Base-by-base conservation (phyloP, 257 asterid genomes). In the Haberlea rhodopensis region DNA sequence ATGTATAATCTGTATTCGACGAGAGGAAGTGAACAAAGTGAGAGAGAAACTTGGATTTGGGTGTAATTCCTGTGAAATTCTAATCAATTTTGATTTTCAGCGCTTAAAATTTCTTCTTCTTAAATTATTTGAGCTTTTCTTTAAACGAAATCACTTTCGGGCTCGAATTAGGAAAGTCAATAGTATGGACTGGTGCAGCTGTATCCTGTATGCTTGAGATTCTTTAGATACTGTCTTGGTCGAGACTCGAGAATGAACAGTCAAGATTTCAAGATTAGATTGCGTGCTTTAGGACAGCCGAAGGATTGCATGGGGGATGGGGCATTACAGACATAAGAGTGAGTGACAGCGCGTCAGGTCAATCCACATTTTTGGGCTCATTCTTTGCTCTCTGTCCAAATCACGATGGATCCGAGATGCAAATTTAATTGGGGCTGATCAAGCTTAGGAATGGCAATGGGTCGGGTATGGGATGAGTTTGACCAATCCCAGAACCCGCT, bases 71-170 rank as follows among this genome's bases (percentile, higher is more conserved):
- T 5, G 78, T 24, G 73, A 13, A 65, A 43, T 15, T 58, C 45
- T 67, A 68, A 63, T 22, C 29, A 31, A 70, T 43, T 57, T 67
- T 48, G 72, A 40, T 59, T 71, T 68, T 52, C 80, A 46, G 84
- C 53, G 81, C 31, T 60, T 60, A 58, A 63, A 68, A 68, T 62
- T 63, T 53, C 62, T 49, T 6, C 52, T 54, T 26, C n/a, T n/a
- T n/a, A 15, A 62, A 22, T 25, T 55, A 13, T 19, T 66, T 43
- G 60, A 25, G 49, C 20, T 29, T 48, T 52, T n/a, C n/a, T 59
- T 63, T 53, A 67, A 46, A 18, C 73, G 67, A 73, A 67, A 73
- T 79, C 76, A 74, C 65, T 63, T 70, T 28, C 7, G 57, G 69
- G 40, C 52, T 43, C 69, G 76, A 81, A 49, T 49, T 25, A 19